Evolutionary conservation across 2,329 filamentous ascomycete genomes (phyloP).

Genomic region (Penicillium psychrosexuale): DNA sequence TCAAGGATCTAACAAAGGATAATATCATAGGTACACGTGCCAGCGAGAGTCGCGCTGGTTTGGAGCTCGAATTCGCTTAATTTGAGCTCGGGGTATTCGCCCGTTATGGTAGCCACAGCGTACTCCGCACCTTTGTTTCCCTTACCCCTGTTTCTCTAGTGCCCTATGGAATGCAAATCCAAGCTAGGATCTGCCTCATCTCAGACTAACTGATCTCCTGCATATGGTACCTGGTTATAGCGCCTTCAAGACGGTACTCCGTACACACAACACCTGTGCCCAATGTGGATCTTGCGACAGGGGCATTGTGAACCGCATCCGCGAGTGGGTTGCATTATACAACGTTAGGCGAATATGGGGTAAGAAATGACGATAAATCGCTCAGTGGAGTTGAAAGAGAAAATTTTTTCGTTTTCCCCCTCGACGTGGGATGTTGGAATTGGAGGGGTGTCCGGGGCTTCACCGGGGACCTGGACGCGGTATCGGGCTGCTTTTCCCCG

Average conservation of each 20-base stretch:
- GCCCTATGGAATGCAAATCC: too few relatives aligned
- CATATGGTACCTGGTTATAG: slow-evolving; percentile 4
- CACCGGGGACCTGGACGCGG: slow-evolving; percentile 22
- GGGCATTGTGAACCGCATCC: not conserved
- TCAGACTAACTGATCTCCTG: slow-evolving; percentile 8
- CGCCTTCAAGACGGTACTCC: not conserved
- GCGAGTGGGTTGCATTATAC: not conserved
- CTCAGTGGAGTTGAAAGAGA: slow-evolving; percentile 7
- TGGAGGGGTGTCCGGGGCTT: slow-evolving; percentile 2
- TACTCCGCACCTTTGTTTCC: not conserved
- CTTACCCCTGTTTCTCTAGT: not conserved
- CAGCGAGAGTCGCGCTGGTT: not conserved
- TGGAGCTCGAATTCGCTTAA: not conserved
- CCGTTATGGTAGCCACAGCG: not conserved
- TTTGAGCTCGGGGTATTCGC: not conserved
- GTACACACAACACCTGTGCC: too few relatives aligned
- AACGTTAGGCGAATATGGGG: slow-evolving; percentile 4
- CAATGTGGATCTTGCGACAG: not conserved
- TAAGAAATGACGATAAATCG: slow-evolving; percentile 7
- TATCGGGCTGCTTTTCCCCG: not conserved
- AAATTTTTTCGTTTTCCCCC: not conserved
- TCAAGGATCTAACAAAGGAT: not conserved
- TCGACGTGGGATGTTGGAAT: not conserved
- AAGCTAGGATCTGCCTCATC: not conserved
- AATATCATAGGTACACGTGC: not conserved